Evolutionary conservation across 129 eudicot species (phyloP).

Genomic region (Flaveria linearis): DNA sequence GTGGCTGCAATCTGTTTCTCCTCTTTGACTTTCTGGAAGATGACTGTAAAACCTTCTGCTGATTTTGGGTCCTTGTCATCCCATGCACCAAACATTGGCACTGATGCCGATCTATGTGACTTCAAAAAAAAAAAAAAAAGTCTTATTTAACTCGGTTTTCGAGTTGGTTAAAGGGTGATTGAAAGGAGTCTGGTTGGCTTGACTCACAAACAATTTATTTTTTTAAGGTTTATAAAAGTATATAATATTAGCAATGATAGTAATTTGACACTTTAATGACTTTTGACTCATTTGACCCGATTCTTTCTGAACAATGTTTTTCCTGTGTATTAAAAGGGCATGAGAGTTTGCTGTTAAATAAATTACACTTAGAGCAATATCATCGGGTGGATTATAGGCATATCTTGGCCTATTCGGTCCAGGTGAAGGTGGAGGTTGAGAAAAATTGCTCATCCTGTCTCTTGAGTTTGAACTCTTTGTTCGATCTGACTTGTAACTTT

Average conservation of each 20-base stretch:
- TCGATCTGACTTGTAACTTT: conserved; percentile 31
- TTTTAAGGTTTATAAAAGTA: not conserved
- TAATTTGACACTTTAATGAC: not conserved
- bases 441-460: conserved; percentile 33
- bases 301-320: not conserved
- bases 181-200: not conserved
- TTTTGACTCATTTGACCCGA: not conserved
- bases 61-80: conserved; percentile 69
- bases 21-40: conserved; percentile 71
- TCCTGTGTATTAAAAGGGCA: too few species aligned
- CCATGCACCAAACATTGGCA: conserved; percentile 89
- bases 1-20: conserved; percentile 75
- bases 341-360: not conserved
- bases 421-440: conserved; percentile 52
- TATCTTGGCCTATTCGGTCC: conserved; percentile 43
- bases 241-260: not conserved
- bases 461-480: conserved; percentile 23
- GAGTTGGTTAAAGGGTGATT: not conserved
- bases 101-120: conserved; percentile 71
- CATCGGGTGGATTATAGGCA: conserved; percentile 48
- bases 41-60: conserved; percentile 75
- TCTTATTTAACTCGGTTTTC: not conserved
- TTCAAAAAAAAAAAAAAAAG: conserved; percentile 9
- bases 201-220: not conserved
- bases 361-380: conserved; percentile 45